A percentile compares a stretch with the other conserved stretches of the same genome.
phyloP scores from a whole-genome alignment of 2,329 filamentous ascomycete species.

The Colletotrichum cereale region DNA sequence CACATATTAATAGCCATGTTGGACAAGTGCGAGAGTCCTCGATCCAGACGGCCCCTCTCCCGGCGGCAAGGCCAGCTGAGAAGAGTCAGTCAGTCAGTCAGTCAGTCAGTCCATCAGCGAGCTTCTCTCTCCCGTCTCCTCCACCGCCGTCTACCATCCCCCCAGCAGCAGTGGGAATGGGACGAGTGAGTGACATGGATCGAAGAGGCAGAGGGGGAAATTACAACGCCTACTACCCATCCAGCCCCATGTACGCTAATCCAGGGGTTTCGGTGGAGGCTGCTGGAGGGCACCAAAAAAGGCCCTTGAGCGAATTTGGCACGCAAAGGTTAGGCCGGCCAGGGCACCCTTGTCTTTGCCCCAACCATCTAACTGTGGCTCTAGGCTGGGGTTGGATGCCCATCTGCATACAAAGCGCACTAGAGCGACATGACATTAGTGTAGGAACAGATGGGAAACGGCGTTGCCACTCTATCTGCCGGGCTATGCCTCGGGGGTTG shows the following conservation, averaged over 20 bases:
- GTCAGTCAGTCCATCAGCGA: conserved; percentile 46
- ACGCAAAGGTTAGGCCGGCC: conserved; percentile 26
- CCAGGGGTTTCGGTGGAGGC: conserved; percentile 41
- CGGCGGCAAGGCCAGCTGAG: conserved; percentile 21
- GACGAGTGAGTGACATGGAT: conserved; percentile 29
- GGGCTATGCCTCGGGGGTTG: not conserved
- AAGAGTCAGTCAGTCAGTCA: not conserved
- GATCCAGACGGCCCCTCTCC: conserved; percentile 28
- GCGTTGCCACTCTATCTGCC: conserved; percentile 34
- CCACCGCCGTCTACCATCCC: conserved; percentile 17
- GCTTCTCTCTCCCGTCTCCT: conserved; percentile 29
- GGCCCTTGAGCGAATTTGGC: conserved; percentile 32
- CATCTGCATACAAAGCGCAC: conserved; percentile 20
- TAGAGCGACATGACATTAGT: conserved; percentile 4
- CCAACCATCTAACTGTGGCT: conserved; percentile 11
- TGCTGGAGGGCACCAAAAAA: conserved; percentile 34
- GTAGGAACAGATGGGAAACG: conserved; percentile 6
- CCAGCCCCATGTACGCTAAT: conserved; percentile 40
- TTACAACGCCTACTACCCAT: conserved; percentile 35
- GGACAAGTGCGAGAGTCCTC: conserved; percentile 31
- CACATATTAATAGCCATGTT: conserved; percentile 61
- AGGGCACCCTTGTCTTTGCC: conserved; percentile 16
- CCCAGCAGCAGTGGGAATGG: conserved; percentile 1
- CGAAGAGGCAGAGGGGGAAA: conserved; percentile 37
- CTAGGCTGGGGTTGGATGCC: conserved; percentile 32